phyloP scores from a whole-genome alignment of 2,329 filamentous ascomycete species.

The Xylaria sp. region DNA sequence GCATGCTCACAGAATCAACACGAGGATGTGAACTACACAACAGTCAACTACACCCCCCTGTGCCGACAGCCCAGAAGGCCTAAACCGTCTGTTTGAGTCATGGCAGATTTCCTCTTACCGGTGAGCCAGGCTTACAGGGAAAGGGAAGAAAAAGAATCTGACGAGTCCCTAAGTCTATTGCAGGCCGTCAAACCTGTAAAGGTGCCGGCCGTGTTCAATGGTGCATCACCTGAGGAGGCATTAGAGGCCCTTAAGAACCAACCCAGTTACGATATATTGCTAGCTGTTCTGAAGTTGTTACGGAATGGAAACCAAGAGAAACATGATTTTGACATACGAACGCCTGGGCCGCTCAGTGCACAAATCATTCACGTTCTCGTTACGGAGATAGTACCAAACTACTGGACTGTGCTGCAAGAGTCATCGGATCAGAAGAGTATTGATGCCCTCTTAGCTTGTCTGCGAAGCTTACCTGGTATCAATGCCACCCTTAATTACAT shows the following conservation, averaged over 20 bases:
- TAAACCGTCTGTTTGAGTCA: constrained; percentile 36
- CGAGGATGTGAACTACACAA: not conserved
- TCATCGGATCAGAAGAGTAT: constrained; percentile 48
- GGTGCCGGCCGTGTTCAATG: constrained; percentile 28
- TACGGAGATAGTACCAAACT: constrained; percentile 76
- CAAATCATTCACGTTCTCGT: constrained; percentile 79
- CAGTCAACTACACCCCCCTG: not conserved
- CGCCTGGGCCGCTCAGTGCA: constrained; percentile 70
- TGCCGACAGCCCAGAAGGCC: not conserved
- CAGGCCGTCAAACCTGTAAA: constrained; percentile 31
- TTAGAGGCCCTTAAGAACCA: constrained; percentile 66
- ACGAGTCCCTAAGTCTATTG: constrained; percentile 48
- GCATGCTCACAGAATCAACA: too few relatives aligned
- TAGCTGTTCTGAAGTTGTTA: constrained; percentile 59
- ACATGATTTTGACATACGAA: constrained; percentile 59
- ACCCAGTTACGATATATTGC: constrained; percentile 64
- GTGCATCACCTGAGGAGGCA: constrained; percentile 53
- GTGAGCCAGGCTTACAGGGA: constrained; percentile 59
- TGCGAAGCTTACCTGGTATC: constrained; percentile 77
- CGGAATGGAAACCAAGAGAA: constrained; percentile 37
- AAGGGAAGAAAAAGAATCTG: constrained; percentile 45
- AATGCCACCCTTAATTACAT: constrained; percentile 78
- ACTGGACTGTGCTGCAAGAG: constrained; percentile 71
- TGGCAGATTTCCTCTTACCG: constrained; percentile 63
- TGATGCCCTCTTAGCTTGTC: constrained; percentile 63